Base-by-base conservation (phyloP, 2,329 filamentous ascomycete species). In the Alternaria panax region DNA sequence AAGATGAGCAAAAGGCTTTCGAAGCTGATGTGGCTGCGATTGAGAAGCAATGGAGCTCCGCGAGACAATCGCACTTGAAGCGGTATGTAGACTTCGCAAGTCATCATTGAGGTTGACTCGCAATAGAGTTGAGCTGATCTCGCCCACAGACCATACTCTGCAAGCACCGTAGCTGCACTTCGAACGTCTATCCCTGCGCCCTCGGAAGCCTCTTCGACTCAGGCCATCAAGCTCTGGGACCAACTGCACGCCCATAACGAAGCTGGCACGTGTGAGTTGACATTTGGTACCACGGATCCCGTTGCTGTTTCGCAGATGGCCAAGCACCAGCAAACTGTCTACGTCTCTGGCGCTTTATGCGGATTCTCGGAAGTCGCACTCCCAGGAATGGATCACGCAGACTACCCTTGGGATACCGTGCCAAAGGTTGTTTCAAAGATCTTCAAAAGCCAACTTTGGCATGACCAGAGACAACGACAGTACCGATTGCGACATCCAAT, bases 381-480 rank as follows among this genome's bases (percentile, higher is more conserved):
- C 24, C 78, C 79, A 0, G 79, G 79, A 18, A 77, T 77, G 70
- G 79, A 81, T 54, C 76, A 79, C 52, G 77, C 76, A n/a, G 79
- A 81, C 56, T 81, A 81, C 52, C 79, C 79, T 0, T 78, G 78
- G 68, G 79, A 81, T 54, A 79, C 78, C 0, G 78, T 81, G 0
- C 79, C 79, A 9, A 79, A 78, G 53, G 76, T 79, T 3, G 79
- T 80, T 0, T 65, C 73, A 55, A 78, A 79, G 60, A 73, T 80
- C n/a, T 77, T 80, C 70, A 78, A 77, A 25, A 74, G 74, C 9
- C 78, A 80, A 57, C 65, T 77, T 9, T 81, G 77, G 74, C 78
- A 80, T 42, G 77, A 79, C 57, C 78, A 80, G 68, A 63, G 79
- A 0, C 79, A 81, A 53, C 67, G 68, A 2, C 79, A 81, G 55